Evolutionary conservation across 805 yeast genomes (phyloP), one percentile per base, ranked within the genome.

Genomic region (Candida caryicola): DNA sequence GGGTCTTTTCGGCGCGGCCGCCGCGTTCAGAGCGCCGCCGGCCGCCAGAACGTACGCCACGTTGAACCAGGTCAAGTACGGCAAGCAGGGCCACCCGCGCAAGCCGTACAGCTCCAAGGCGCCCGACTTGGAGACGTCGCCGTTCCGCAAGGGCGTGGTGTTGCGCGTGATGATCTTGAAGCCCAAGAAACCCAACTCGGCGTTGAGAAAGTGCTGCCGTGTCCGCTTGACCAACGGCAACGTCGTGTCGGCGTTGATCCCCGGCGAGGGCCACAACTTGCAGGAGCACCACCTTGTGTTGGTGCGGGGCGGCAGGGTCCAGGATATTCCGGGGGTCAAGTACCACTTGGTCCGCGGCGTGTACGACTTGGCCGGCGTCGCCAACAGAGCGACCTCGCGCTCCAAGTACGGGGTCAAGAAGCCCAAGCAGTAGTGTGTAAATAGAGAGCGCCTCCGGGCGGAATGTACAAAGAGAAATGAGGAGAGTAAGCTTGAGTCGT

Each of bases 131-230:
- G 82, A 82, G 4, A 61, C 62, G n/a, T 77, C 82, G 49, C 99
- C 99, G 1, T 84, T 89, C 53, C 81, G 81, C 51, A 89, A 90
- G 51, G 99, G 97, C 27, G 98, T 93, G 4, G 95, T 93, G 8
- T 69, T 90, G 34, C 77, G 96, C 60, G 95, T 93, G 21, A 85
- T 91, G 93, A 87, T 90, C 38, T 73, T 90, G 50, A 93, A 93
- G 64, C 99, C 99, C 32, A 93, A 93, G 72, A 93, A 93, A 62
- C 99, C 99, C 25, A 93, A 93, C 70, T 91, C 98, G 31, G 97
- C 99, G 14, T 91, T 90, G 67, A 79, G 99, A 68, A 93, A 93
- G 63, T 96, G 95, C 33, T 89, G 95, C 47, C 84, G 98, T 71
- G 98, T 93, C 16, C 78, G 95, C 64, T 73, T 93, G 44, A 77